Conservation (phyloP, 1,284 basidiomycete species). For the Irpex rosettiformis region DNA sequence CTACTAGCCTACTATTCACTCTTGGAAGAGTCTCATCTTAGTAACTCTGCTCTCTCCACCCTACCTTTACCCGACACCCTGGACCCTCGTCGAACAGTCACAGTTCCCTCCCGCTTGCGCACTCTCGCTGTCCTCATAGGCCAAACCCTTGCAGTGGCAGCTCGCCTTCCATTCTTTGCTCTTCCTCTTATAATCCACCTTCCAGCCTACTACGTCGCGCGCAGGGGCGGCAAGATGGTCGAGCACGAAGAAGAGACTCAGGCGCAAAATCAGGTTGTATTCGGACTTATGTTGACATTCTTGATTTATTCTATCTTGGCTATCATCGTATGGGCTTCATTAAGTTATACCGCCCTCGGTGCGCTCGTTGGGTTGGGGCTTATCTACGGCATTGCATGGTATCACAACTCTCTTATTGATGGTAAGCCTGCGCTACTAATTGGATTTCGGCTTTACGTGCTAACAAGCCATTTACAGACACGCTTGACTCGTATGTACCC, state of each 20-base stretch:
- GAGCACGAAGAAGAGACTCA: slow-evolving; percentile 90
- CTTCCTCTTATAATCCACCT: slow-evolving; percentile 79
- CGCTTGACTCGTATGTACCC: slow-evolving; percentile 71
- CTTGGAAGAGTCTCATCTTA: slow-evolving; percentile 77
- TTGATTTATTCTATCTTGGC: slow-evolving; percentile 82
- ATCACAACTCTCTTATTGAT: slow-evolving; percentile 78
- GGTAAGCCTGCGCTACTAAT: slow-evolving; percentile 40
- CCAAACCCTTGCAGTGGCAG: slow-evolving; percentile 65
- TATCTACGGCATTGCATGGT: slow-evolving; percentile 75
- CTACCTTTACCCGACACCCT: slow-evolving; percentile 77
- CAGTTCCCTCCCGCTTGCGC: slow-evolving; percentile 77
- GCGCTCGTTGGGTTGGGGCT: slow-evolving; percentile 32
- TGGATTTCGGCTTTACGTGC: slow-evolving; percentile 13
- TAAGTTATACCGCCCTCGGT: slow-evolving; percentile 63
- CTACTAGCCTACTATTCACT: slow-evolving; percentile 86
- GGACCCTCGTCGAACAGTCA: slow-evolving; percentile 69
- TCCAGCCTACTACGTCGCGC: slow-evolving; percentile 80
- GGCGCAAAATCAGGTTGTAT: slow-evolving; percentile 89
- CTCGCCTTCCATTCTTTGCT: slow-evolving; percentile 84
- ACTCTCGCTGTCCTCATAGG: slow-evolving; percentile 78
- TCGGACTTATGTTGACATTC: slow-evolving; percentile 73
- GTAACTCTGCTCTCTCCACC: slow-evolving; percentile 77
- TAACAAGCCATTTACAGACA: slow-evolving; percentile 37
- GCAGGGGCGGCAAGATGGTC: slow-evolving; percentile 68
- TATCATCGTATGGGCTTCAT: slow-evolving; percentile 77